Evolutionary conservation across 768 basidiomycete species (phyloP).

Genomic region (Pisolithus albus): DNA sequence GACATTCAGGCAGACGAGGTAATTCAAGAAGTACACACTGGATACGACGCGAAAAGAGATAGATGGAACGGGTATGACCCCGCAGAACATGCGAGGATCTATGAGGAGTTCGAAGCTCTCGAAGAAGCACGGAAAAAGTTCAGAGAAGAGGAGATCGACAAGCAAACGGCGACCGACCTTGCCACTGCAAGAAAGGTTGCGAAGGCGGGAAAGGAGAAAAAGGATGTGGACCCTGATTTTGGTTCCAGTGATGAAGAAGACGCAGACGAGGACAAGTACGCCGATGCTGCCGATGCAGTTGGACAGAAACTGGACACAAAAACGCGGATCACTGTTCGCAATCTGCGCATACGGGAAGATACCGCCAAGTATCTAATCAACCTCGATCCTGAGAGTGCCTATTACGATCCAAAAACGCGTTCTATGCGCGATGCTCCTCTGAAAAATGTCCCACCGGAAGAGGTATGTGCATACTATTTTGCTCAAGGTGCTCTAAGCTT

Average conservation of each 20-base stretch:
- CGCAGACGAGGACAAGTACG: slow-evolving; percentile 96
- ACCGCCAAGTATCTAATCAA: slow-evolving; percentile 99
- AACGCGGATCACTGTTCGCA: slow-evolving; percentile 95
- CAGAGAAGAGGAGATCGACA: slow-evolving; percentile 96
- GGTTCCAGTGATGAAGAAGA: slow-evolving; percentile 95
- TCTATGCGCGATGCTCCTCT: slow-evolving; percentile 98
- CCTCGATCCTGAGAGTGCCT: slow-evolving; percentile 89
- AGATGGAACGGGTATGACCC: slow-evolving; percentile 98
- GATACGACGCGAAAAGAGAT: slow-evolving; percentile 93
- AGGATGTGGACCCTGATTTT: slow-evolving; percentile 81
- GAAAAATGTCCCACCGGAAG: slow-evolving; percentile 72
- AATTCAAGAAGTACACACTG: slow-evolving; percentile 66
- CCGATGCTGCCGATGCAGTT: slow-evolving; percentile 94
- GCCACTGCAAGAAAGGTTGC: slow-evolving; percentile 92
- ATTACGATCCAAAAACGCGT: slow-evolving; percentile 98
- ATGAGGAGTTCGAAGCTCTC: slow-evolving; percentile 90
- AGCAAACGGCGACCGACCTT: slow-evolving; percentile 88
- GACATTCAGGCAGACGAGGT: slow-evolving; percentile 90
- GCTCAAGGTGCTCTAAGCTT: background rate
- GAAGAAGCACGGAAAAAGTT: slow-evolving; percentile 87
- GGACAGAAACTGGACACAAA: slow-evolving; percentile 98
- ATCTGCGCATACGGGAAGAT: slow-evolving; percentile 97
- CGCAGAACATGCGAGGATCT: slow-evolving; percentile 74
- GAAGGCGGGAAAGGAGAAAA: slow-evolving; percentile 72
- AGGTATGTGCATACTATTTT: slow-evolving; percentile 46